Base-by-base conservation (phyloP, 805 yeast genomes). In the Jamesozyma piceae region DNA sequence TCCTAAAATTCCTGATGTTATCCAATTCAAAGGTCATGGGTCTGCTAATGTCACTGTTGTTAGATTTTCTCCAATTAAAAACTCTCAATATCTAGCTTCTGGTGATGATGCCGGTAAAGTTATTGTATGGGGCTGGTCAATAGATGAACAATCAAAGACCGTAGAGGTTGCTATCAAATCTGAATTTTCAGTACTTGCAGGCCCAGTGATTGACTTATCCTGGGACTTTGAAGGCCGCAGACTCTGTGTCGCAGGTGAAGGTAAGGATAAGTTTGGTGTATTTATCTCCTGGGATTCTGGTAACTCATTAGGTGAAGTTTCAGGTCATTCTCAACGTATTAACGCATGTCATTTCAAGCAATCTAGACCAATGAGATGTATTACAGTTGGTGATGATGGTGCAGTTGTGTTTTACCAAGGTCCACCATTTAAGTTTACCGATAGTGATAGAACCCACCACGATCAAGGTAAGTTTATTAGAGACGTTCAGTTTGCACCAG, bases 211-310 rank as follows among this genome's bases (percentile, higher is more conserved):
- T 51, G 89, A 85, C 47, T 67, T 90, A 47, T 81, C 86, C 1
- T 90, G 97, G 97, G 97, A 92, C 61, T 80, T 81, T 22, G 98
- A 90, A 56, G 77, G 80, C 37, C 70, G 78, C 46, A 74, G 98
- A 51, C 67, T 92, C 41, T 85, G 92, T 57, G 95, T 95, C 1
- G 97, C 89, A 10, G 98, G 98, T 43, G 82, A 84, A 52, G 98
- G 97, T 39, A 82, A 82, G 51, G 96, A 88, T 53, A 74, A 83
- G 47, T 89, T 77, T 57, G 98, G 97, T 5, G 95, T 83, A 52
- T 88, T 94, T 49, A 86, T 90, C 61, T 78, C 95, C 6, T 83
- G 82, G 75, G 99, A 92, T 58, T 75, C 95, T 1, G 98, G 98
- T 47, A 92, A 92, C 64, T 78, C 96, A n/a, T 79, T 92, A 35